A percentile compares a stretch with the other conserved stretches of the same genome.
These are phyloP conservation scores for Penicillium sp. DNA, from an alignment of 2,329 filamentous ascomycete genomes.

Conservation along the genomic window DNA sequence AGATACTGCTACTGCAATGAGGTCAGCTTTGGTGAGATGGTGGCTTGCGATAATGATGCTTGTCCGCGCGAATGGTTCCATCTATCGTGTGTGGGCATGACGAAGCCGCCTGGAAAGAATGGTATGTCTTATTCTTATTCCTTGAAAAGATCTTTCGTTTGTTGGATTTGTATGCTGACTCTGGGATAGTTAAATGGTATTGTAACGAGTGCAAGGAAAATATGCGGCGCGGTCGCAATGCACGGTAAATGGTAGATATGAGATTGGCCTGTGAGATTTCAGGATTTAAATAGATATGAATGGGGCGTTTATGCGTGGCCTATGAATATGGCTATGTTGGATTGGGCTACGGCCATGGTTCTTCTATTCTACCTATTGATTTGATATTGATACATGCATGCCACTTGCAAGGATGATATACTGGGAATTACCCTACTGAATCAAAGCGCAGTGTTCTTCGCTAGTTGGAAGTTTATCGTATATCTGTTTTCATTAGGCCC, in stretches of 20 bases:
- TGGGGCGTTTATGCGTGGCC: constrained; percentile 9
- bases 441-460: neutral
- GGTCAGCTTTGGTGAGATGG: constrained; percentile 84
- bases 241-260: constrained; percentile 29
- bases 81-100: constrained; percentile 78
- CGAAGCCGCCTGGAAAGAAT: constrained; percentile 76
- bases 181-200: constrained; percentile 74
- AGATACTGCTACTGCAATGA: constrained; percentile 81
- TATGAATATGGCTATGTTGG: neutral
- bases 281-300: constrained; percentile 9
- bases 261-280: neutral
- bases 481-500: neutral
- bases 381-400: neutral
- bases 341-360: neutral
- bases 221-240: constrained; percentile 61
- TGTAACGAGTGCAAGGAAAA: constrained; percentile 78
- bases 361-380: neutral
- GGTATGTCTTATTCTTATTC: constrained; percentile 58
- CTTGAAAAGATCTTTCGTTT: neutral
- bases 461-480: neutral
- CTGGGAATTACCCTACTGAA: neutral
- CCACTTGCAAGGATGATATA: neutral
- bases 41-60: constrained; percentile 75
- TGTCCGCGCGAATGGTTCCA: constrained; percentile 85
- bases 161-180: constrained; percentile 29